phyloP scores from a whole-genome alignment of 208 protist species.

The Lotmaria passim region DNA sequence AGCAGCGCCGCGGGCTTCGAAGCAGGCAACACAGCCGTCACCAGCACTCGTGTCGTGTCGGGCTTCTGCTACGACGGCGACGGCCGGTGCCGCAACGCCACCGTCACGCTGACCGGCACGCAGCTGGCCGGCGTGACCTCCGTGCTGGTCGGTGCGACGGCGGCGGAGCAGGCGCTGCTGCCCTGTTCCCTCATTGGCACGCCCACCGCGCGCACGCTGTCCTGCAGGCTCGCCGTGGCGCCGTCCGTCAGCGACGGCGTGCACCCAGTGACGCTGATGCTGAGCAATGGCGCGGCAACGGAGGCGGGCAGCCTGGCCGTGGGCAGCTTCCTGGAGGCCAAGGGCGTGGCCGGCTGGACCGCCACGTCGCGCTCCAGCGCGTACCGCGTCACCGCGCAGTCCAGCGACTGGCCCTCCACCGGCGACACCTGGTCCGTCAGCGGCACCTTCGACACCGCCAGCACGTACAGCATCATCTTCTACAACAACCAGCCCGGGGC shows the following conservation, averaged over 20 bases:
- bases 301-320: slow-evolving; percentile 25
- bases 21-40: not conserved
- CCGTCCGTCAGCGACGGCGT: slow-evolving; percentile 2
- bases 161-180: not conserved
- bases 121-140: slow-evolving; percentile 6
- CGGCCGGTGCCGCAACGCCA: not conserved
- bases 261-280: slow-evolving; percentile 28
- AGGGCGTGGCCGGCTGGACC: slow-evolving; percentile 2
- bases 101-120: not conserved
- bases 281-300: not conserved
- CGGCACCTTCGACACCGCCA: slow-evolving; percentile 45
- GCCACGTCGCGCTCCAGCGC: not conserved
- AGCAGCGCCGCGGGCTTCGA: not conserved
- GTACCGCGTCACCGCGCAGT: slow-evolving; percentile 28
- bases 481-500: slow-evolving; percentile 31
- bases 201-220: not conserved
- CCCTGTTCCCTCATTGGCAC: not conserved
- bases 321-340: slow-evolving; percentile 4
- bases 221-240: slow-evolving; percentile 24
- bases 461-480: too few species aligned
- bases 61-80: not conserved
- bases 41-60: not conserved
- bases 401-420: slow-evolving; percentile 30
- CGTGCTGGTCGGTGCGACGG: slow-evolving; percentile 20
- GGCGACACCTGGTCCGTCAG: slow-evolving; percentile 34